Base-by-base conservation (phyloP, 768 basidiomycete genomes). In the Phylloporus sp. region DNA sequence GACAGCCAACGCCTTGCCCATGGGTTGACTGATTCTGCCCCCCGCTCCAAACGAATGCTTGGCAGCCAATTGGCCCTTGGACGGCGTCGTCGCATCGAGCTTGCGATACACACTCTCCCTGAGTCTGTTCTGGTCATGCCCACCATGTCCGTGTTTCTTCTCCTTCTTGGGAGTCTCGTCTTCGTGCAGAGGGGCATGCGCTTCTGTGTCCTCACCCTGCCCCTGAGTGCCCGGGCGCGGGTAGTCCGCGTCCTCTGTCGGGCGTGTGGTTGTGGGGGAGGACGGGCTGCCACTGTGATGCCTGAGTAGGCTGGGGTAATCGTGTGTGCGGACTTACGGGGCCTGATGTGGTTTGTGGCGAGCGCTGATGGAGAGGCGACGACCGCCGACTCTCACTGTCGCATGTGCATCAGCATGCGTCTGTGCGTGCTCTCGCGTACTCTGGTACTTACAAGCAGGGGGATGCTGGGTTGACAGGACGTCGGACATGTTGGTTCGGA, bases 1-100 rank as follows among this genome's bases (percentile, higher is more conserved):
- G 55, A 71, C 43, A 34, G 62, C 61, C 47, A 76, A 53, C 15
- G 45, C 62, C 55, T 72, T 82, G 26, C 79, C 80, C 43, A 72
- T 76, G 38, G 84, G 84, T 60, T 85, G 84, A 4, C 72, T 74
- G 52, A 85, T 84, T 50, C 83, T 71, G 26, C 76, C 79, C 1
- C 62, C 75, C 11, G 62, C 76, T 16, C 74, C 78, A 55, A 75
- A 76, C 0, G 55, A 64, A 36, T 73, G 74, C 20, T 66, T 64
- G 4, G 60, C 58, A 18, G 55, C 53, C 55, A 64, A 57, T 12
- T 60, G 50, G 43, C 79, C 76, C 53, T 75, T 73, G 27, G 79
- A 80, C 5, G 83, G 82, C 53, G 68, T 66, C 10, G 74, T 79
- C 48, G 59, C 68, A 55, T 81, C 79, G 3, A 67, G 58, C 61